Percentiles rank a stretch among this genome's conserved stretches.
These are phyloP conservation scores for Brassica balearica DNA, from an alignment of 441 rosid genomes.

Conservation along the genomic window DNA sequence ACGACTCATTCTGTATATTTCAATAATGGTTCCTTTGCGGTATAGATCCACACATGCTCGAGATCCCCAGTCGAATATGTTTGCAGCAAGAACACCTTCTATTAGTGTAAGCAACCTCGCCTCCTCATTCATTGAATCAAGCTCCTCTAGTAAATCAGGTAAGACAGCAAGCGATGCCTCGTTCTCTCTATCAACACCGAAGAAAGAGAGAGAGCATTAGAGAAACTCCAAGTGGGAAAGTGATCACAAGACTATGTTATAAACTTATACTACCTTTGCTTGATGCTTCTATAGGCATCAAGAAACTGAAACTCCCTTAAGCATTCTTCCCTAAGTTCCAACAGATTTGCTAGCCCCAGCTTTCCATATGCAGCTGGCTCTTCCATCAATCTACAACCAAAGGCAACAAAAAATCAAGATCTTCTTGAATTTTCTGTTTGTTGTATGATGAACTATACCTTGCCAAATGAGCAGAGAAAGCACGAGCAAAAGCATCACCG, in stretches of 20 bases:
- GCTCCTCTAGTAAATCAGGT: conserved; percentile 87
- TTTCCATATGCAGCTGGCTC: conserved; percentile 99
- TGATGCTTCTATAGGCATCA: conserved; percentile 96
- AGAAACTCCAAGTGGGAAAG: conserved; percentile 21
- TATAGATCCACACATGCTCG: conserved; percentile 98
- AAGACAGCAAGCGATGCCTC: conserved; percentile 99
- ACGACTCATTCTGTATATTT: conserved; percentile 99
- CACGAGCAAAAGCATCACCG: conserved; percentile 99
- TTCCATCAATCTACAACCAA: conserved; percentile 79
- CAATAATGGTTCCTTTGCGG: conserved; percentile 97
- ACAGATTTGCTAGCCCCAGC: conserved; percentile 94
- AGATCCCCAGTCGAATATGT: conserved; percentile 99
- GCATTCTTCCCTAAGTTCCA: conserved; percentile 99
- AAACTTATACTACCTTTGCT: conserved; percentile 62
- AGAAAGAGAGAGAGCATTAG: conserved; percentile 26
- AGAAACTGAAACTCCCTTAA: conserved; percentile 94
- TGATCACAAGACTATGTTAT: background rate
- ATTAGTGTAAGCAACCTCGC: conserved; percentile 84
- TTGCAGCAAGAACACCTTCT: conserved; percentile 99
- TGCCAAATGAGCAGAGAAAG: conserved; percentile 99
- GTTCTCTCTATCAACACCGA: conserved; percentile 76
- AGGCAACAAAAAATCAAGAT: background rate
- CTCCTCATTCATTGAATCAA: conserved; percentile 84
- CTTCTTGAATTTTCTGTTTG: conserved; percentile 14
- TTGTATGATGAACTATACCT: conserved; percentile 54